These are phyloP conservation scores for Bruguiera gymnorhiza DNA, from an alignment of 345 rosid genomes.

Conservation along the genomic window DNA sequence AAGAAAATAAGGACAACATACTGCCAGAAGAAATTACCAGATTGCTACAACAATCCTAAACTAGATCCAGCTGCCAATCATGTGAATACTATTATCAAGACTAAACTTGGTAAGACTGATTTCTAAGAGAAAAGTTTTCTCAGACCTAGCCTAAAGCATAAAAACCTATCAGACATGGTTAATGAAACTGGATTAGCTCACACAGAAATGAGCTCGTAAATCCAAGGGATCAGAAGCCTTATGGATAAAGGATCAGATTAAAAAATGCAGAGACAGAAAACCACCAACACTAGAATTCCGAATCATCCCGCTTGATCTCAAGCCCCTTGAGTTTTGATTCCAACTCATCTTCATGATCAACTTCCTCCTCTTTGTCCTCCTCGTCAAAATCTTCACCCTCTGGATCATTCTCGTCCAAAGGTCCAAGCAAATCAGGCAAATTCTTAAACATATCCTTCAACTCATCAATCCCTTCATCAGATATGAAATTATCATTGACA, in stretches of 20 bases:
- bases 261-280: neutral
- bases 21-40: constrained; percentile 2
- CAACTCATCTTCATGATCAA: constrained; percentile 46
- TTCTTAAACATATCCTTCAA: constrained; percentile 28
- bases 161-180: constrained; percentile 12
- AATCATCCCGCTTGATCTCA: constrained; percentile 52
- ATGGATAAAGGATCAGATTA: neutral
- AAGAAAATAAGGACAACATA: neutral
- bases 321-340: constrained; percentile 72
- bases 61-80: constrained; percentile 9
- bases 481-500: constrained; percentile 31
- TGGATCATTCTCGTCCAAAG: constrained; percentile 36
- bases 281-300: constrained; percentile 5
- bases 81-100: neutral
- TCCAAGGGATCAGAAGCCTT: neutral
- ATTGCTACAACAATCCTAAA: constrained; percentile 14
- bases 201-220: neutral
- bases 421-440: constrained; percentile 24
- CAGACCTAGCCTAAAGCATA: constrained; percentile 14
- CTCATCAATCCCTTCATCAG: constrained; percentile 39
- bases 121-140: constrained; percentile 2
- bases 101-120: neutral
- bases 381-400: constrained; percentile 75
- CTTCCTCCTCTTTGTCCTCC: constrained; percentile 51
- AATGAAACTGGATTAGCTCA: constrained; percentile 14